These are phyloP conservation scores for Vitis amurensis DNA, from an alignment of 164 flowering plant species.

Conservation along the genomic window DNA sequence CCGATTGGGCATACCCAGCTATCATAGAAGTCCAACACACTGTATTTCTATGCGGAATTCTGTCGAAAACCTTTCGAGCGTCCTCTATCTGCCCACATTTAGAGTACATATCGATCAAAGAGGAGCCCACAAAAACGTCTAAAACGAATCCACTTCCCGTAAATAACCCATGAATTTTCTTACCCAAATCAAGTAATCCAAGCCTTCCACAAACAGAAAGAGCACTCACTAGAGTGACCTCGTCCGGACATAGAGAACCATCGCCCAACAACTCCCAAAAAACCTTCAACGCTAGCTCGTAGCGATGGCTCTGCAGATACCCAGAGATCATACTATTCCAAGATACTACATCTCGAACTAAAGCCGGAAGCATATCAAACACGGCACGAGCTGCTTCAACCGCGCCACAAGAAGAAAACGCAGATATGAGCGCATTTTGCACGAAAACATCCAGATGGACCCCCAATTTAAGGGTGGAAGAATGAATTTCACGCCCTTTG, in stretches of 20 bases:
- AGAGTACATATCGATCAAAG: background rate
- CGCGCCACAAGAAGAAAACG: conserved; percentile 19
- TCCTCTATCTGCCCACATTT: conserved; percentile 4
- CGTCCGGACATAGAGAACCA: conserved; percentile 17
- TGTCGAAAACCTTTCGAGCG: conserved; percentile 22
- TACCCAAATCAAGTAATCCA: conserved; percentile 19
- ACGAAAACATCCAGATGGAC: conserved; percentile 27
- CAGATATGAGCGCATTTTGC: conserved; percentile 30
- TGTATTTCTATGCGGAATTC: conserved; percentile 24
- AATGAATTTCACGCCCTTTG: conserved; percentile 26
- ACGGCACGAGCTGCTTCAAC: conserved; percentile 18
- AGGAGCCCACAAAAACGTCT: conserved; percentile 23
- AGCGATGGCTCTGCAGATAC: conserved; percentile 15
- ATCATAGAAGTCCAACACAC: conserved; percentile 38
- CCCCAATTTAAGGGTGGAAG: conserved; percentile 15
- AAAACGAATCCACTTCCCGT: conserved; percentile 14
- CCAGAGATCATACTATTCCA: conserved; percentile 41
- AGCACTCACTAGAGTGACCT: conserved; percentile 23
- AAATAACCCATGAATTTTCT: conserved; percentile 26
- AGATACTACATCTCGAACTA: conserved; percentile 26
- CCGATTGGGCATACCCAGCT: conserved; percentile 27
- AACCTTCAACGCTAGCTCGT: conserved; percentile 19
- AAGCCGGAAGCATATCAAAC: conserved; percentile 20
- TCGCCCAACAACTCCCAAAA: conserved; percentile 17
- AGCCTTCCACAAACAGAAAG: conserved; percentile 28